These are phyloP conservation scores for Xylaria polymorpha DNA, from an alignment of 2,329 filamentous ascomycete genomes.

Conservation along the genomic window DNA sequence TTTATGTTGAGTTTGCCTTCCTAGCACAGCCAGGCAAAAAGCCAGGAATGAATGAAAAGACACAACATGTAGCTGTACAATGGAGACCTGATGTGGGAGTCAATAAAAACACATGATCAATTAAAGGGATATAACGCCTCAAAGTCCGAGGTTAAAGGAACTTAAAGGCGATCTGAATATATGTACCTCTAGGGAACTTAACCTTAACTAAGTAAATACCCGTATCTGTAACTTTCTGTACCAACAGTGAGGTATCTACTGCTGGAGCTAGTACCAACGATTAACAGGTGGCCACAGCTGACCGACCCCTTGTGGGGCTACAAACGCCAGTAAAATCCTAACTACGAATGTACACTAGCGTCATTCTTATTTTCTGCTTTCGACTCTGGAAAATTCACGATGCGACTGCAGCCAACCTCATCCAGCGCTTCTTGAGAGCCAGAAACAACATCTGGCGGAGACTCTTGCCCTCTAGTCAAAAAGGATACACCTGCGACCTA, in stretches of 20 bases:
- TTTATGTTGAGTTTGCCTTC: background rate
- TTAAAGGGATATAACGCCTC: too few relatives aligned
- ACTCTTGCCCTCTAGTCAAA: background rate
- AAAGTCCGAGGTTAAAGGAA: too few relatives aligned
- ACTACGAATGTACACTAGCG: constrained; percentile 26
- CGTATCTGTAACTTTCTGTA: too few relatives aligned
- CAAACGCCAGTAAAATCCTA: constrained; percentile 15
- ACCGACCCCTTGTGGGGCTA: background rate
- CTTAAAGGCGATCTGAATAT: too few relatives aligned
- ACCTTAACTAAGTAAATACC: too few relatives aligned
- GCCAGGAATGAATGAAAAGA: too few relatives aligned
- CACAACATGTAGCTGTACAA: too few relatives aligned
- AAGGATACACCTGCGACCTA: background rate
- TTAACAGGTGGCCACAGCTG: constrained; percentile 25
- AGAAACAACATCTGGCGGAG: background rate
- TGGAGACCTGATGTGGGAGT: too few relatives aligned
- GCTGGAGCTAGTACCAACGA: too few relatives aligned
- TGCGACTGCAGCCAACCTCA: constrained; percentile 16
- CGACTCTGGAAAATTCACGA: constrained; percentile 30
- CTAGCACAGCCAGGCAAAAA: background rate
- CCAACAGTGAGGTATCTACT: too few relatives aligned
- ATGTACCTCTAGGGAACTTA: too few relatives aligned
- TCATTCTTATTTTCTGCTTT: constrained; percentile 25
- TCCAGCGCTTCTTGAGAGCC: background rate
- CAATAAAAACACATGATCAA: too few relatives aligned